Evolutionary conservation across 768 basidiomycete genomes (phyloP).

Genomic region (Pisolithus sp.): DNA sequence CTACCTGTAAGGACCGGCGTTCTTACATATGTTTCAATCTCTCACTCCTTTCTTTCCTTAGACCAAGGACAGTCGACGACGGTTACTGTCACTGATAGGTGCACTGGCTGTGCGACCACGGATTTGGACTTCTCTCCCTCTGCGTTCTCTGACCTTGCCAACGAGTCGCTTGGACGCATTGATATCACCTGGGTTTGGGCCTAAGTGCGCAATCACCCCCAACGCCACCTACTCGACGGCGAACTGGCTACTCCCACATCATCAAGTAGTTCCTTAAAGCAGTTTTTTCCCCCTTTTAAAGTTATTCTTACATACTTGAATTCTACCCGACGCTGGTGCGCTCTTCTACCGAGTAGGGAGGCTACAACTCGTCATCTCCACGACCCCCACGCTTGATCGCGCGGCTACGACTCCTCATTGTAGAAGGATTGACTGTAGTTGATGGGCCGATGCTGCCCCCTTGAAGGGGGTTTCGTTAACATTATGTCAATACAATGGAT

Average conservation of each 20-base stretch:
- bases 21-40: background rate
- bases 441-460: slow-evolving; percentile 18
- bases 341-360: slow-evolving; percentile 24
- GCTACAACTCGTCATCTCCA: slow-evolving; percentile 8
- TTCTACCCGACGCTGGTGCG: slow-evolving; percentile 9
- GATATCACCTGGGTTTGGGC: slow-evolving; percentile 46
- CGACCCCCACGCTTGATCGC: slow-evolving; percentile 14
- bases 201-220: slow-evolving; percentile 6
- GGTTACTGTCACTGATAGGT: slow-evolving; percentile 57
- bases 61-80: slow-evolving; percentile 45
- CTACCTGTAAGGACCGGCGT: slow-evolving; percentile 38
- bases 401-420: slow-evolving; percentile 18
- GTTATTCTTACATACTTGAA: background rate
- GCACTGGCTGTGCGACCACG: slow-evolving; percentile 42
- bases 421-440: slow-evolving; percentile 15
- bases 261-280: background rate
- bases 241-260: background rate
- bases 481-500: too few species aligned
- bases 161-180: slow-evolving; percentile 44
- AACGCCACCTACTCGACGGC: background rate
- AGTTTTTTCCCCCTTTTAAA: background rate
- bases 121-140: slow-evolving; percentile 60
- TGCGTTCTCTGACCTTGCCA: slow-evolving; percentile 49
- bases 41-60: slow-evolving; percentile 21
- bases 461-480: too few species aligned